phyloP scores from a whole-genome alignment of 352 stramenopile genomes.

The Stephanocyclus meneghinianus region DNA sequence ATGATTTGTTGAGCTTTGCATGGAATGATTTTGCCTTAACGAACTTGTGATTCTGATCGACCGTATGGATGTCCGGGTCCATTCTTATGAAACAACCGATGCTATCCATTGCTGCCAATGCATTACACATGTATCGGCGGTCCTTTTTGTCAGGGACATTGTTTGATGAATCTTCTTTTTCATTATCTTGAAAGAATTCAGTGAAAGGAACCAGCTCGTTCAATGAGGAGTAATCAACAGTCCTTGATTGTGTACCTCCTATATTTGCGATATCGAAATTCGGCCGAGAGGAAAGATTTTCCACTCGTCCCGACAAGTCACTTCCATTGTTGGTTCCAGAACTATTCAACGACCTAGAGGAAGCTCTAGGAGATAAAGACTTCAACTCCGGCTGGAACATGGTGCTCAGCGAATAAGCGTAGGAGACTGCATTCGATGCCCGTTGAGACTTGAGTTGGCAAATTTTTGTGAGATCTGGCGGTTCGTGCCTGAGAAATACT shows the following conservation, averaged over 20 bases:
- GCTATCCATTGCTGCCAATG: constrained; percentile 2
- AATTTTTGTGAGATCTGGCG: constrained; percentile 30
- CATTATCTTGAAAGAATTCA: constrained; percentile 22
- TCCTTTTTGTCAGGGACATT: background rate
- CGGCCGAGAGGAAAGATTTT: constrained; percentile 1
- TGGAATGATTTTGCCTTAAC: background rate
- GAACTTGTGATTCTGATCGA: background rate
- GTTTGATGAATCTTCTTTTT: constrained; percentile 1
- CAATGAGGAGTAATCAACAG: constrained; percentile 6
- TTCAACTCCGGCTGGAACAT: constrained; percentile 6
- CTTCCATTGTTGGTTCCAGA: background rate
- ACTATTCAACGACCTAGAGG: background rate
- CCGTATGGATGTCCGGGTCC: constrained; percentile 34
- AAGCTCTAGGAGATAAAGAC: background rate
- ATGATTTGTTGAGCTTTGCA: background rate
- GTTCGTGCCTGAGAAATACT: constrained; percentile 33
- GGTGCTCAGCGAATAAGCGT: background rate
- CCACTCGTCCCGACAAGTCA: background rate
- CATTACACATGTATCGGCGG: background rate
- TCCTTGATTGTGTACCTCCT: background rate
- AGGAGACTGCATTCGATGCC: constrained; percentile 6
- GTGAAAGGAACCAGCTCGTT: constrained; percentile 18
- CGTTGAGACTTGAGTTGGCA: constrained; percentile 18
- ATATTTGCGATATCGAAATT: constrained; percentile 15
- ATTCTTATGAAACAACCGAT: constrained; percentile 18